Evolutionary conservation across 345 rosid species (phyloP).

Genomic region (Rhodomyrtus tomentosa): DNA sequence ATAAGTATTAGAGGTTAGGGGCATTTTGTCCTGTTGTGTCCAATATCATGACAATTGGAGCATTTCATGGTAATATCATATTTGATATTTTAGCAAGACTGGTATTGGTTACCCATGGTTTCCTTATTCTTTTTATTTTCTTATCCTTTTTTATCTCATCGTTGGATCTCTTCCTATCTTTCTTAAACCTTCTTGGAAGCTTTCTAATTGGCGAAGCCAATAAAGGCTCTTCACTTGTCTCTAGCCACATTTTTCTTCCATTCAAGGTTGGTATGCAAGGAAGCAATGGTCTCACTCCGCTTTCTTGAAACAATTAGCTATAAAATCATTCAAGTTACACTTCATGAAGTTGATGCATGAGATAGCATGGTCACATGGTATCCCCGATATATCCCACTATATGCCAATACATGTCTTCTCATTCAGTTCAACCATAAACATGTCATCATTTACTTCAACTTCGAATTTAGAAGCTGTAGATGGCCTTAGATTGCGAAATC

Average conservation of each 20-base stretch:
- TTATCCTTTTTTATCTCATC: not conserved
- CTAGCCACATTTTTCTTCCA: not conserved
- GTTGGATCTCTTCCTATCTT: not conserved
- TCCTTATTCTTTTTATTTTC: not conserved
- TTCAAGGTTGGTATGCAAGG: not conserved
- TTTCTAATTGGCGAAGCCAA: not conserved
- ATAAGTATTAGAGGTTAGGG: too few relatives aligned
- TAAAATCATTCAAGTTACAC: too few relatives aligned
- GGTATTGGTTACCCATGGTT: too few relatives aligned
- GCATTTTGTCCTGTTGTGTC: too few relatives aligned
- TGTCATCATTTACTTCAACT: not conserved
- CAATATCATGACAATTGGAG: too few relatives aligned
- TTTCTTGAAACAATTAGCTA: not conserved
- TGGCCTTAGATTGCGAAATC: not conserved
- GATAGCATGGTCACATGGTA: not conserved
- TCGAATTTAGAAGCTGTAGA: not conserved
- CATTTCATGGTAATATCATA: too few relatives aligned
- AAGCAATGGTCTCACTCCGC: rapidly evolving
- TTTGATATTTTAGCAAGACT: too few relatives aligned
- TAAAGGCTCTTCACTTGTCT: not conserved
- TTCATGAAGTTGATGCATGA: not conserved
- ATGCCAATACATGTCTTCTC: not conserved
- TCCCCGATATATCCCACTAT: rapidly evolving
- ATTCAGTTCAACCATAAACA: not conserved
- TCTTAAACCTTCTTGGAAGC: not conserved